Evolutionary conservation across 768 basidiomycete genomes (phyloP), one percentile per base, ranked within the genome.

Genomic region (Brasilioporus rufonigricans): DNA sequence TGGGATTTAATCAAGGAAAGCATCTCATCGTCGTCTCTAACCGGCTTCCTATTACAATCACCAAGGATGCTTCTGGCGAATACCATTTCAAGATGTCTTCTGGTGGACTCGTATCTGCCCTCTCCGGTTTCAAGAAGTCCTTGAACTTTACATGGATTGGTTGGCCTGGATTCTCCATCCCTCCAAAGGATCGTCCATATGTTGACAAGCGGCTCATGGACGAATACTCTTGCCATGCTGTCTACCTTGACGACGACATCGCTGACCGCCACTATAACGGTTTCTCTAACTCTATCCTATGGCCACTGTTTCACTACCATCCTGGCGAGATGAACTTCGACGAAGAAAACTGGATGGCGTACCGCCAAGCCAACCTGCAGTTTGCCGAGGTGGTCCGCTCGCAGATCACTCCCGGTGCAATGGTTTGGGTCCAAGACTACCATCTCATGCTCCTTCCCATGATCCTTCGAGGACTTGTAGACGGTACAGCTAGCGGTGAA

Each of bases 301-400:
- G 97, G 97, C 97, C 97, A 3, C 79, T 99, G 44, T 98, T 99
- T 81, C 97, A 99, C 71, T 99, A 98, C 74, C 96, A 98, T 71
- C 97, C 97, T 9, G 96, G 96, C 60, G 97, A 98, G 76, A 98
- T 99, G 94, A 96, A 93, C 74, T 99, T 99, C 67, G 96, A 98
- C 72, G 93, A 97, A 76, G 91, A 91, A 68, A 92, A 98, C 70
- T 99, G 97, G 97, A 84, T 87, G 50, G 97, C 93, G 14, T 99
- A 98, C 73, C 86, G 97, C 35, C 93, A 97, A 71, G 96, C 96
- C 44, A 99, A 98, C 71, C 77, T 95, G 75, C 80, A 85, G 61
- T 99, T 99, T 65, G 96, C 97, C 1, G 89, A 98, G 71, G 91
- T 80, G 21, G 91, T 98, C 54, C 80, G 83, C 57, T 77, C 79